phyloP scores from a whole-genome alignment of 768 basidiomycete species.

The Pisolithus orientalis region DNA sequence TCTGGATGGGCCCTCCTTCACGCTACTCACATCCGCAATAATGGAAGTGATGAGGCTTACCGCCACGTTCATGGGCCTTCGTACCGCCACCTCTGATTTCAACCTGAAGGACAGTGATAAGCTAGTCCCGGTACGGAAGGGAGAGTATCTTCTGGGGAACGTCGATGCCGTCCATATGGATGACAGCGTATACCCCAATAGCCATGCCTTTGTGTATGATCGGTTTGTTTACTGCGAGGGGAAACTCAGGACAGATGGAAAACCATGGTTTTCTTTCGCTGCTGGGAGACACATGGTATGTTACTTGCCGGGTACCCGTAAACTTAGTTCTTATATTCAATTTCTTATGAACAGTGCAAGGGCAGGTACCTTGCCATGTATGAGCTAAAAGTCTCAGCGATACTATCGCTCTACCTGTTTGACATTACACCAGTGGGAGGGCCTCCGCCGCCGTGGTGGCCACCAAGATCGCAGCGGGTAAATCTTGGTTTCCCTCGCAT shows the following conservation, averaged over 20 bases:
- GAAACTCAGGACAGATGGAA: slow-evolving; percentile 10
- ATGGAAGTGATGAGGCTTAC: slow-evolving; percentile 24
- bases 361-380: neutral
- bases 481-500: neutral
- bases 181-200: slow-evolving; percentile 5
- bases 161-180: slow-evolving; percentile 18
- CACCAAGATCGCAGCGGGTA: neutral
- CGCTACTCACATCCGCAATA: slow-evolving; percentile 18
- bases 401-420: neutral
- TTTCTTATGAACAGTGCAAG: neutral
- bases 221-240: slow-evolving; percentile 13
- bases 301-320: neutral
- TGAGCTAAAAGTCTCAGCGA: neutral
- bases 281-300: slow-evolving; percentile 15
- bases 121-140: slow-evolving; percentile 14
- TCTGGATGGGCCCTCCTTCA: slow-evolving; percentile 15
- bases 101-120: slow-evolving; percentile 6
- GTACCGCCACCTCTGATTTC: slow-evolving; percentile 13
- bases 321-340: neutral
- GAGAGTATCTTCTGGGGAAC: slow-evolving; percentile 16
- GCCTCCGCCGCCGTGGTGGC: neutral
- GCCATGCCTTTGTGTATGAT: slow-evolving; percentile 14
- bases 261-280: slow-evolving; percentile 13
- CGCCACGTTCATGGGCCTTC: slow-evolving; percentile 10
- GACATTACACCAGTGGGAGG: neutral